Evolutionary conservation across 768 basidiomycete species (phyloP).

Genomic region (Tulasnella sp.): DNA sequence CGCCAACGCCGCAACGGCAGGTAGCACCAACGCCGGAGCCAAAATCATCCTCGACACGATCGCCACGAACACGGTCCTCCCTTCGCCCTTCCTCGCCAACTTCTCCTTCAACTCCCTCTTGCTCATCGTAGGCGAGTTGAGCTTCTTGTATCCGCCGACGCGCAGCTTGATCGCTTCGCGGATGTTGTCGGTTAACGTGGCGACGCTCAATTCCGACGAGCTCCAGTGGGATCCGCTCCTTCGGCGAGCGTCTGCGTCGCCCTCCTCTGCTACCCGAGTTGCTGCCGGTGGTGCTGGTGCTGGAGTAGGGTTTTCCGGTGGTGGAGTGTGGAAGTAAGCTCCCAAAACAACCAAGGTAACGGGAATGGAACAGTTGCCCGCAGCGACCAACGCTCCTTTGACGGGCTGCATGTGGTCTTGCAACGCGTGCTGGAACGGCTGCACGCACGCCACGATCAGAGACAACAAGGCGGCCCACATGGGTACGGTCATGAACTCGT

Average conservation of each 20-base stretch:
- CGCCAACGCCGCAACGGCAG: constrained; percentile 64
- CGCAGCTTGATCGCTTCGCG: constrained; percentile 45
- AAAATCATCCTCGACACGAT: constrained; percentile 84
- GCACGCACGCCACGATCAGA: constrained; percentile 70
- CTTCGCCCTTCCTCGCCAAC: constrained; percentile 55
- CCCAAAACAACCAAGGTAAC: constrained; percentile 88
- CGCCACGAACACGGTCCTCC: constrained; percentile 75
- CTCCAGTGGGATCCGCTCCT: constrained; percentile 31
- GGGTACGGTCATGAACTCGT: constrained; percentile 84
- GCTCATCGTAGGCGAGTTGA: constrained; percentile 27
- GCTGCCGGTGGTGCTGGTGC: constrained; percentile 38
- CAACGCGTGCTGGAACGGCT: constrained; percentile 68
- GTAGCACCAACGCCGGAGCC: constrained; percentile 73
- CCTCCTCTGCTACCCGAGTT: not conserved
- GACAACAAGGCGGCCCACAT: constrained; percentile 76
- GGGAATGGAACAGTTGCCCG: constrained; percentile 80
- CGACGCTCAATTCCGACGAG: constrained; percentile 26
- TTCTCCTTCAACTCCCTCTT: constrained; percentile 43
- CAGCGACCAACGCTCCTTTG: constrained; percentile 60
- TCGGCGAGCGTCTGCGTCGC: not conserved
- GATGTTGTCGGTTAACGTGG: constrained; percentile 43
- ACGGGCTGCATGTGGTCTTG: constrained; percentile 60
- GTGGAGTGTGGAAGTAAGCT: constrained; percentile 65
- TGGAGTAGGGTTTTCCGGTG: constrained; percentile 13
- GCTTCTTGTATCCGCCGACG: constrained; percentile 25